These are phyloP conservation scores for Jatropha curcas DNA, from an alignment of 345 rosid genomes.

Conservation along the genomic window DNA sequence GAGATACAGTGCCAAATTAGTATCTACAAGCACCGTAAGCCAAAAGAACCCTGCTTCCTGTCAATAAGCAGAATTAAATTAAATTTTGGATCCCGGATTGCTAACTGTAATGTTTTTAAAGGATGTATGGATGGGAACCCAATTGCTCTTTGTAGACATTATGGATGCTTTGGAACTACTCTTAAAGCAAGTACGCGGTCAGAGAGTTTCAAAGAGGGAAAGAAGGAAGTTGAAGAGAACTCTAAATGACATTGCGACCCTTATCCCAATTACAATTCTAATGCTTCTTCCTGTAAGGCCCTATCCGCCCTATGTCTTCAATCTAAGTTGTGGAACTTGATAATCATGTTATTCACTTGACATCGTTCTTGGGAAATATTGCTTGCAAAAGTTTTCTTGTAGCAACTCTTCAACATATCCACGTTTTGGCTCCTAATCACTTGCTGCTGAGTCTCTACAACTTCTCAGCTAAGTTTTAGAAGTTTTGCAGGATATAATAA, in stretches of 20 bases:
- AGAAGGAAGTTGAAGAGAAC: constrained; percentile 46
- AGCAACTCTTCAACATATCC: not conserved
- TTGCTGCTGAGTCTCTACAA: not conserved
- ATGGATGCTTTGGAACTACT: constrained; percentile 43
- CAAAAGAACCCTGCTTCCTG: constrained; percentile 6
- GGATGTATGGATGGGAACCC: constrained; percentile 64
- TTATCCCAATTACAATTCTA: constrained; percentile 56
- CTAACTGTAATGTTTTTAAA: constrained; percentile 21
- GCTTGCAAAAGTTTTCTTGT: not conserved
- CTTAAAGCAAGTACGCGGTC: constrained; percentile 44
- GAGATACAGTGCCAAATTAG: constrained; percentile 45
- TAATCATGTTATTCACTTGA: not conserved
- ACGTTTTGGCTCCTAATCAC: not conserved
- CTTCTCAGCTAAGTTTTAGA: not conserved
- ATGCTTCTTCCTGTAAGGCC: constrained; percentile 67
- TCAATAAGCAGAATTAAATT: not conserved
- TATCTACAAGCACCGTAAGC: constrained; percentile 39
- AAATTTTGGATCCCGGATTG: not conserved
- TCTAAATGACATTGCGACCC: constrained; percentile 46
- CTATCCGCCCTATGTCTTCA: not conserved
- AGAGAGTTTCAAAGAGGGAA: constrained; percentile 42
- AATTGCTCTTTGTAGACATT: constrained; percentile 52
- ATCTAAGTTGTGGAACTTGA: not conserved
- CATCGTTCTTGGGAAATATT: not conserved
- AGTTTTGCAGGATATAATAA: not conserved